phyloP scores from a whole-genome alignment of 208 protist species.

The Trypanosoma vivax region DNA sequence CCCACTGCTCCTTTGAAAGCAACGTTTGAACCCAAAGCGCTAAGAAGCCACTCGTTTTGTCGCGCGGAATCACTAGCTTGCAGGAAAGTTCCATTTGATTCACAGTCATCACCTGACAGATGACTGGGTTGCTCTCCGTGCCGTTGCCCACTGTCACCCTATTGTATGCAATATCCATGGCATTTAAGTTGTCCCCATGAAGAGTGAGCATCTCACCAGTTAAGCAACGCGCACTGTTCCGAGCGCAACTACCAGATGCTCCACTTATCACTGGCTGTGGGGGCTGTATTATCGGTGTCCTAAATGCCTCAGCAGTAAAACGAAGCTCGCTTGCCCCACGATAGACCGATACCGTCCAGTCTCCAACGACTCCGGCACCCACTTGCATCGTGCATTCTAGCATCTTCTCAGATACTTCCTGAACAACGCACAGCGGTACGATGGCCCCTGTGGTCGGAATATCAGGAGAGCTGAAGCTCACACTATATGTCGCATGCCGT shows the following conservation, averaged over 20 bases:
- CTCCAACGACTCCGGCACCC: not conserved
- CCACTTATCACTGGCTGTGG: conserved; percentile 1
- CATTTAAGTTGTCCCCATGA: conserved; percentile 11
- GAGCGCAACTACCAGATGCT: conserved; percentile 3
- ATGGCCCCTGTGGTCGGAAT: not conserved
- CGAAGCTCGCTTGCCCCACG: not conserved
- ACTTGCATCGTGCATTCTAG: conserved; percentile 3
- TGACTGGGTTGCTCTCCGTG: not conserved
- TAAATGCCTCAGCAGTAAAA: not conserved
- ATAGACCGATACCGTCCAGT: conserved; percentile 2
- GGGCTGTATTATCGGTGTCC: not conserved
- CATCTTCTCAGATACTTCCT: not conserved
- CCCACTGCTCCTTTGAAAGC: conserved; percentile 10
- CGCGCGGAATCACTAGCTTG: conserved; percentile 2
- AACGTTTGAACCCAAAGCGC: not conserved
- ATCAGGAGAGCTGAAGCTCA: not conserved
- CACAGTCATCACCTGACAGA: conserved; percentile 3
- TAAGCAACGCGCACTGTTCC: conserved; percentile 9
- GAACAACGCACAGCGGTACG: not conserved
- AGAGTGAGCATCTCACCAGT: conserved; percentile 10
- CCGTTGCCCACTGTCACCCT: not conserved
- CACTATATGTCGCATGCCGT: not conserved
- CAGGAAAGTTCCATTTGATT: conserved; percentile 5
- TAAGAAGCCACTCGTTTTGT: not conserved
- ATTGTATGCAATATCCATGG: conserved; percentile 1